phyloP scores from a whole-genome alignment of 345 rosid species.

The Excoecaria agallocha region DNA sequence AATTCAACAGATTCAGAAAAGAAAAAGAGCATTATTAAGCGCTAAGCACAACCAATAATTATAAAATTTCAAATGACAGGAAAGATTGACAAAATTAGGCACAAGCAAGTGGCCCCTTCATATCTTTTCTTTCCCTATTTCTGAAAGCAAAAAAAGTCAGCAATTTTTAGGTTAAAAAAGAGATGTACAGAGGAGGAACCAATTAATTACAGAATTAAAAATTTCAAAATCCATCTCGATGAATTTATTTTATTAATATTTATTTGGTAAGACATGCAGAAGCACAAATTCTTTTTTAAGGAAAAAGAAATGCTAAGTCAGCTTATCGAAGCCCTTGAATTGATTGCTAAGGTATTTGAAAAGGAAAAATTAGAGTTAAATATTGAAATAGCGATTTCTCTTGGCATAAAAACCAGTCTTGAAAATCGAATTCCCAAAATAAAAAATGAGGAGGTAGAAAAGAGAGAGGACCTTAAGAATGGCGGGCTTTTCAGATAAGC shows the following conservation, averaged over 20 bases:
- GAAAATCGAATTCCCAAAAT: too few relatives aligned
- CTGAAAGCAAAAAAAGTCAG: background rate
- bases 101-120: background rate
- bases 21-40: background rate
- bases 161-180: too few relatives aligned
- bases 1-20: too few relatives aligned
- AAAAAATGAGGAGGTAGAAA: background rate
- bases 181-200: background rate
- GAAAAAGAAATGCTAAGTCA: background rate
- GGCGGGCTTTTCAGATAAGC: conserved; percentile 76
- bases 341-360: background rate
- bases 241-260: background rate
- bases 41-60: background rate
- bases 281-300: background rate
- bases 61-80: background rate
- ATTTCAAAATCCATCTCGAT: background rate
- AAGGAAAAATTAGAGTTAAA: too few relatives aligned
- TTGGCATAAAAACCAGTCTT: too few relatives aligned
- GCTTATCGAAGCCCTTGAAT: background rate
- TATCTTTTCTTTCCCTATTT: background rate
- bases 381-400: background rate
- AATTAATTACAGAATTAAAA: background rate
- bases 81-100: background rate
- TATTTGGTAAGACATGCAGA: background rate
- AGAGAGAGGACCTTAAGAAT: conserved; percentile 54